A percentile compares a stretch with the other conserved stretches of the same genome.
Conservation (phyloP, 129 eudicot species). For the carrot (Daucus carota) region DH1_v3.0 NC_030381.2:38180501-38181000, state of each 20-base stretch:
- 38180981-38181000: too few species aligned
- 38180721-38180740: not conserved
- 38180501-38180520: not conserved
- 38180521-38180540: not conserved
- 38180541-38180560: not conserved
- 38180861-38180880: not conserved
- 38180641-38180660: too few species aligned
- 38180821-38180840: too few species aligned
- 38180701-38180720: not conserved
- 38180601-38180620: not conserved
- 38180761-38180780: not conserved
- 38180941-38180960: too few species aligned
- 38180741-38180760: not conserved
- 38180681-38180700: not conserved
- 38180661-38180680: not conserved
- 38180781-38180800: not conserved
- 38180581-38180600: too few species aligned
- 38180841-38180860: not conserved
- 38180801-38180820: too few species aligned
- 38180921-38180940: not conserved
- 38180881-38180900: not conserved
- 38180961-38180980: too few species aligned
- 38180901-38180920: not conserved
- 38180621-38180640: too few species aligned
- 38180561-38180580: not conserved